Evolutionary conservation across 306 rosid genomes (phyloP).

Genomic region (Cicer pinnatifidum): DNA sequence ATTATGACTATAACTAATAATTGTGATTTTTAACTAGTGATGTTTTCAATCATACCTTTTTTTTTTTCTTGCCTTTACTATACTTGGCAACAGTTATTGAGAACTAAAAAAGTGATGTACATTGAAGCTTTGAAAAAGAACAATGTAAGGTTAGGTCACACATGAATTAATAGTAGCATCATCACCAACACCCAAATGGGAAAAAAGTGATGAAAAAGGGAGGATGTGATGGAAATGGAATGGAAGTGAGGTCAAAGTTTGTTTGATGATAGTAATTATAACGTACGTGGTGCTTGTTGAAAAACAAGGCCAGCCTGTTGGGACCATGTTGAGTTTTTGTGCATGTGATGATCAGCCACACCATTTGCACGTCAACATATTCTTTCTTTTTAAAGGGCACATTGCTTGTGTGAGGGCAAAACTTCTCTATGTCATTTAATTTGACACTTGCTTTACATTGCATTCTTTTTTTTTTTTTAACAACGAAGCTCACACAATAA

Average conservation of each 20-base stretch:
- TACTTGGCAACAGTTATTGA: neutral
- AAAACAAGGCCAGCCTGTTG: constrained; percentile 20
- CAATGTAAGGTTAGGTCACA: neutral
- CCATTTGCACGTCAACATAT: neutral
- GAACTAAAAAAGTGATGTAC: neutral
- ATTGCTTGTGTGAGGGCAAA: neutral
- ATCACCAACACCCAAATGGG: neutral
- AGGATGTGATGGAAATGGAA: neutral
- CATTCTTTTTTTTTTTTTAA: no score
- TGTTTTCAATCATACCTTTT: neutral
- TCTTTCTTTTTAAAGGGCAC: neutral
- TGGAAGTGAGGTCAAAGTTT: neutral
- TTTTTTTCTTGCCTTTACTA: neutral
- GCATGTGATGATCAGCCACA: neutral
- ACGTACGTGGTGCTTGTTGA: neutral
- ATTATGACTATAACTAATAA: neutral
- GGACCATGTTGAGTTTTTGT: constrained; percentile 1
- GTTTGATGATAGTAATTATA: neutral
- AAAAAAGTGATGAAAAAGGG: neutral
- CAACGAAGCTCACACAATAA: no score
- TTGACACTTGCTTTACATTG: neutral
- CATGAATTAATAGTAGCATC: constrained; percentile 9
- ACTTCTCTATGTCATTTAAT: neutral
- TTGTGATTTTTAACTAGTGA: neutral
- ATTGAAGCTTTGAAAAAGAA: neutral